Conservation (phyloP, 306 rosid species). For the Erythrophleum fordii region DNA sequence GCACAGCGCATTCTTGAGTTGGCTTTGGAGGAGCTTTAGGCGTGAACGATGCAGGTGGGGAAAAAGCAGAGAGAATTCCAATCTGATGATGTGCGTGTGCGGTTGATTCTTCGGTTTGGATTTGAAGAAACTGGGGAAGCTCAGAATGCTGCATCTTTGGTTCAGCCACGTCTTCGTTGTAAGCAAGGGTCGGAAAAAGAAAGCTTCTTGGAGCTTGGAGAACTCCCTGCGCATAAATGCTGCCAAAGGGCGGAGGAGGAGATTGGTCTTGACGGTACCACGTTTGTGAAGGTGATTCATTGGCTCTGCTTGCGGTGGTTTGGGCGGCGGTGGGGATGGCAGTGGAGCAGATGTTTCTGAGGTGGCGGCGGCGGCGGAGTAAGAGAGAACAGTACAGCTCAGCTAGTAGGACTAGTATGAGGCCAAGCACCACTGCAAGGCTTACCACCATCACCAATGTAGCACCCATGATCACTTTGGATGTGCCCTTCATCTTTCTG, state of each 20-base stretch:
- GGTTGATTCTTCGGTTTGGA: conserved; percentile 48
- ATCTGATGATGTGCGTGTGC: conserved; percentile 37
- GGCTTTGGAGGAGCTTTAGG: conserved; percentile 41
- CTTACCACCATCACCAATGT: conserved; percentile 80
- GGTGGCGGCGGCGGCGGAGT: conserved; percentile 80
- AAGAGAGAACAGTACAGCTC: conserved; percentile 96
- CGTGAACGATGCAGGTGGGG: conserved; percentile 46
- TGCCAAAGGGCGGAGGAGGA: conserved; percentile 40
- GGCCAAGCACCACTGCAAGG: conserved; percentile 83
- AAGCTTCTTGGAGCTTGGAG: conserved; percentile 77
- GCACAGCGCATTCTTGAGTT: conserved; percentile 31
- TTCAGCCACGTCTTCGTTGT: conserved; percentile 44
- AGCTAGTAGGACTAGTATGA: conserved; percentile 76
- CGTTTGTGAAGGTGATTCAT: conserved; percentile 31
- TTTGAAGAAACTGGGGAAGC: conserved; percentile 57
- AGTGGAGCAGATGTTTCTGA: conserved; percentile 40
- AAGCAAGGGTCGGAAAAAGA: conserved; percentile 60
- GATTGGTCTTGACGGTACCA: conserved; percentile 39
- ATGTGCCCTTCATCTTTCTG: conserved; percentile 73
- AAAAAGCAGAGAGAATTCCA: conserved; percentile 39
- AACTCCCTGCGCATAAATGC: conserved; percentile 75
- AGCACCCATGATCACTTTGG: conserved; percentile 87
- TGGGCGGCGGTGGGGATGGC: conserved; percentile 18
- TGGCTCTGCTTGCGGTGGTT: conserved; percentile 25
- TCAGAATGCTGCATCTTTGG: conserved; percentile 42